Conservation (phyloP, 2,329 filamentous ascomycete genomes). For the Ceratocystis variospora region DNA sequence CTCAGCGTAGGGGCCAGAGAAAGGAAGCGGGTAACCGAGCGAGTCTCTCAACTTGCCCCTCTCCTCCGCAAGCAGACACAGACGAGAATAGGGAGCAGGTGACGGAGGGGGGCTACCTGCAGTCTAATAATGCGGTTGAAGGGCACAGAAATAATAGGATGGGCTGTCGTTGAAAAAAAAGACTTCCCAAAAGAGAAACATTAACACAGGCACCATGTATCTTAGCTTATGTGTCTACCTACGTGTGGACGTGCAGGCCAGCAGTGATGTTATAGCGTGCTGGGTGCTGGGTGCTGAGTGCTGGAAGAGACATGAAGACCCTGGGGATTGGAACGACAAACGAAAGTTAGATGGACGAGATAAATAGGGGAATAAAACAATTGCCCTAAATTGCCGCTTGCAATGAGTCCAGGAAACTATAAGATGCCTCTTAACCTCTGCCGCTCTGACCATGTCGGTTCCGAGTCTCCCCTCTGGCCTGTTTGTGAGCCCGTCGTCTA, state of each 20-base stretch:
- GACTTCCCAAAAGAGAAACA: conserved; percentile 1
- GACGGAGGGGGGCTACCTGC: not conserved
- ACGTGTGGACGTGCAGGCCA: not conserved
- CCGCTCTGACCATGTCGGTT: conserved; percentile 5
- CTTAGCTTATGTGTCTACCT: too few species aligned
- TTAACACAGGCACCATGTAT: not conserved
- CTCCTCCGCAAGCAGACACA: too few species aligned
- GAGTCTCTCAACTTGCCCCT: not conserved
- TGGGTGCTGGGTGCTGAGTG: not conserved
- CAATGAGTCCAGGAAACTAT: not conserved
- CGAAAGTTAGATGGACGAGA: not conserved
- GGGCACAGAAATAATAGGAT: not conserved
- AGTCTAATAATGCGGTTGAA: not conserved
- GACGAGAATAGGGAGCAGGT: too few species aligned
- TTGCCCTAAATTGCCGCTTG: not conserved
- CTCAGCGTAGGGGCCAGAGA: not conserved
- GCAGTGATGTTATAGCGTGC: not conserved
- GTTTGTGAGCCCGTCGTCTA: not conserved
- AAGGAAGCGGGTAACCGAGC: not conserved
- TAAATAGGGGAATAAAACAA: conserved; percentile 1
- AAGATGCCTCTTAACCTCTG: conserved; percentile 2
- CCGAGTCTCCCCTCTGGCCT: conserved; percentile 1
- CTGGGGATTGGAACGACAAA: not conserved
- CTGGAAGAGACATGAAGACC: not conserved
- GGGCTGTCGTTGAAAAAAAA: not conserved